Conservation (phyloP, 306 rosid genomes). For the Rosa multiflora region DNA sequence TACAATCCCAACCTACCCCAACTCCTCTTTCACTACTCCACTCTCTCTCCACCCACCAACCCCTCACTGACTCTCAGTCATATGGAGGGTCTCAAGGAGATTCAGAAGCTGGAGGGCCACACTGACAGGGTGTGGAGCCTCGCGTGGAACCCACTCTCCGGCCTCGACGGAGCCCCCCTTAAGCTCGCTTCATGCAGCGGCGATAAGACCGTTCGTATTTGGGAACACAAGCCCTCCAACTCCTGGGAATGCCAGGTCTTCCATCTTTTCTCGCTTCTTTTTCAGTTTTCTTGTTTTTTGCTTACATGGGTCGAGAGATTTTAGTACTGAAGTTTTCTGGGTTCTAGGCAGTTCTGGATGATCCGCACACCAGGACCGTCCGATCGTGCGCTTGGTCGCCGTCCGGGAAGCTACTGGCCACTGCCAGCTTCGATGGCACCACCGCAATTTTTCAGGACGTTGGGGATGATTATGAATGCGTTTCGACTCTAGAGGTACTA, state of each 20-base stretch:
- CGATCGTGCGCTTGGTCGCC: slow-evolving; percentile 98
- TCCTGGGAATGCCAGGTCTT: slow-evolving; percentile 81
- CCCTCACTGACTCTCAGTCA: accelerated
- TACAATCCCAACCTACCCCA: too few species aligned
- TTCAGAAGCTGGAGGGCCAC: slow-evolving; percentile 84
- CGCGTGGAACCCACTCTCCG: slow-evolving; percentile 91
- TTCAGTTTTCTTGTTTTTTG: not conserved
- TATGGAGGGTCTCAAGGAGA: slow-evolving; percentile 37
- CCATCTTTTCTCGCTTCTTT: not conserved
- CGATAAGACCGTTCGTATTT: slow-evolving; percentile 93
- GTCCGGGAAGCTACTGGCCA: slow-evolving; percentile 68
- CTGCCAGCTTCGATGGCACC: slow-evolving; percentile 93
- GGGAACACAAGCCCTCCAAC: slow-evolving; percentile 64
- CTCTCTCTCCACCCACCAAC: not conserved
- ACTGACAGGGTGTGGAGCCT: slow-evolving; percentile 88
- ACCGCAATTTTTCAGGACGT: slow-evolving; percentile 82
- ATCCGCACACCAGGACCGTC: slow-evolving; percentile 93
- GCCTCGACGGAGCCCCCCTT: slow-evolving; percentile 58
- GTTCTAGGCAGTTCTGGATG: slow-evolving; percentile 79
- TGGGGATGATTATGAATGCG: slow-evolving; percentile 89
- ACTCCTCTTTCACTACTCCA: not conserved
- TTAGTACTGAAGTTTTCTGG: not conserved
- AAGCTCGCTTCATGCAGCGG: slow-evolving; percentile 93
- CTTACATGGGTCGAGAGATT: not conserved
- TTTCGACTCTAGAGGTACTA: slow-evolving; percentile 83